Base-by-base conservation (phyloP, 108 stramenopile genomes). In the Skeletonema marinoi region DNA sequence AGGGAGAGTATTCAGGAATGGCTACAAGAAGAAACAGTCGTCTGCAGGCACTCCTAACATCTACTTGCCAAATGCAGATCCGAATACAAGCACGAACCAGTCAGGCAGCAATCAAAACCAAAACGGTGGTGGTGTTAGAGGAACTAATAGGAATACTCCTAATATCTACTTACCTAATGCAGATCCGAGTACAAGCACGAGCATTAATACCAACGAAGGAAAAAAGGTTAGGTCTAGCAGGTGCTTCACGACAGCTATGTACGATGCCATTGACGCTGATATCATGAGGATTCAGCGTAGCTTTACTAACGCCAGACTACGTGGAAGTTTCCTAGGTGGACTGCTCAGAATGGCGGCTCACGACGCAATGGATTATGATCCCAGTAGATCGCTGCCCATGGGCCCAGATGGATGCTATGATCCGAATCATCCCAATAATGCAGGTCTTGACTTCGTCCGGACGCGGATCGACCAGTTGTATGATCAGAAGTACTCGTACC, bases 331-430 rank as follows among this genome's bases (percentile, higher is more conserved):
- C 65, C 68, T 76, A 7, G 84, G 84, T 3, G 84, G 84, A 3
- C 76, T 85, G 5, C 71, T 85, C 21, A 48, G 84, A 13, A 12
- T 85, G 58, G 80, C 69, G 30, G 84, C 84, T 1, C 84, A 85
- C 32, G 84, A 85, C 41, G 81, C 81, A 19, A 81, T 85, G 84
- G 84, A 85, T 36, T 81, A 58, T 65, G 70, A 81, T 62, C 59
- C 6, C 0, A 48, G 29, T 21, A 56, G 30, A 9, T 10, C 39
- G 42, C 31, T 14, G 12, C 66, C 14, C 11, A 66, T 65, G 54
- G 83, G 83, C n/a, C 6, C 79, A n/a, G 83, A 85, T 67, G 83
- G 84, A 17, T 85, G 84, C 51, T 64, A 73, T 33, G 80, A 85
- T 60, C 46, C 35, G 58, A 21, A 54, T 36, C 78, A 79, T 42